These are phyloP conservation scores for Phalaenopsis aphrodite DNA, from an alignment of 106 monocot species.

Conservation along the genomic window DNA sequence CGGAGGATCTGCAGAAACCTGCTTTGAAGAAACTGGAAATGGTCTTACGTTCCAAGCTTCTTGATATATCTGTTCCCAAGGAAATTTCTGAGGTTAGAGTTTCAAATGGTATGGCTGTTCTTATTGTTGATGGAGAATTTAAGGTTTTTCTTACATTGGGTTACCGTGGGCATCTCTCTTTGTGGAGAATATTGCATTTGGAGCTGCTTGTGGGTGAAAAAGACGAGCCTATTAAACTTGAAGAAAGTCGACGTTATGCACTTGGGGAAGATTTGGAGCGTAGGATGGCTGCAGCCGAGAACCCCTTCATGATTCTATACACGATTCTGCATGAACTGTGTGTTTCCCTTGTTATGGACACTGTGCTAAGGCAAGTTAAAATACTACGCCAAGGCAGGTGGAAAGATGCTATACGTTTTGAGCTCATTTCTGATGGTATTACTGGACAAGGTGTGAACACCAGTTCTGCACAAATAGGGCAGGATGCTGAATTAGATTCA, in stretches of 20 bases:
- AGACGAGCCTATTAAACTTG: conserved; percentile 59
- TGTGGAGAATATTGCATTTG: conserved; percentile 95
- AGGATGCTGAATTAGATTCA: conserved; percentile 70
- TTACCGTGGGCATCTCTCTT: conserved; percentile 75
- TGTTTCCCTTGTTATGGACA: conserved; percentile 92
- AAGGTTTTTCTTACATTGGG: conserved; percentile 85
- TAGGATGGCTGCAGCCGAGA: conserved; percentile 83
- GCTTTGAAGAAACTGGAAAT: conserved; percentile 71
- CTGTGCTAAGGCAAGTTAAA: conserved; percentile 81
- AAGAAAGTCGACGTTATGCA: conserved; percentile 72
- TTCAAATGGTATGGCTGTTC: conserved; percentile 60
- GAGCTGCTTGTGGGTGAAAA: conserved; percentile 93
- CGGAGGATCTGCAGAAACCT: conserved; percentile 62
- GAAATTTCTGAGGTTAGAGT: conserved; percentile 69
- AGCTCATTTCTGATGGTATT: conserved; percentile 64
- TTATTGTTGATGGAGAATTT: conserved; percentile 87
- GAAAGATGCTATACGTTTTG: conserved; percentile 94
- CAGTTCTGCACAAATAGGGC: conserved; percentile 31
- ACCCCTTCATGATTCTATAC: conserved; percentile 74
- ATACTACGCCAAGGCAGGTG: conserved; percentile 79
- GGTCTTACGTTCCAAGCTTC: conserved; percentile 69
- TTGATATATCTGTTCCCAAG: conserved; percentile 66
- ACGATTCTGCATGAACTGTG: conserved; percentile 87
- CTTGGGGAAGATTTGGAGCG: conserved; percentile 97
- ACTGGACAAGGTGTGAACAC: conserved; percentile 41